Percentiles rank a stretch among this genome's conserved stretches.
phyloP scores from a whole-genome alignment of 768 basidiomycete species.

The Kwoniella sp. region DNA sequence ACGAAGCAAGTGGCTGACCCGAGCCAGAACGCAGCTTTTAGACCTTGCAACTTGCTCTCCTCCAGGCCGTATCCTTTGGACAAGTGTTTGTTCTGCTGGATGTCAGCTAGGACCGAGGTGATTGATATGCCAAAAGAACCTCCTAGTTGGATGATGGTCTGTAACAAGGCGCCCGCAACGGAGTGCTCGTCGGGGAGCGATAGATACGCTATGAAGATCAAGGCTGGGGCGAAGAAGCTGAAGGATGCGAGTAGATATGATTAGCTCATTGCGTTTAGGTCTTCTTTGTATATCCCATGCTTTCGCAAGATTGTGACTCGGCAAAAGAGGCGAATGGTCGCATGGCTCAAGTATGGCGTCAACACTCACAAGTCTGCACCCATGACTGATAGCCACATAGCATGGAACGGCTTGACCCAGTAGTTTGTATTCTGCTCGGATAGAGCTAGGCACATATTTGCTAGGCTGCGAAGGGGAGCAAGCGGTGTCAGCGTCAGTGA shows the following conservation, averaged over 20 bases:
- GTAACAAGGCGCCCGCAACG: conserved; percentile 46
- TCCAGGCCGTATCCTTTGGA: conserved; percentile 9
- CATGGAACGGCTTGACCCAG: conserved; percentile 37
- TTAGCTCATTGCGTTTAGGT: too few relatives aligned
- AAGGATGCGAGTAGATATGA: not conserved
- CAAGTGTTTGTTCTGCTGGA: conserved; percentile 24
- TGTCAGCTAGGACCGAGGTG: conserved; percentile 37
- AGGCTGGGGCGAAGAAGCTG: conserved; percentile 45
- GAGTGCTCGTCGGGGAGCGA: conserved; percentile 43
- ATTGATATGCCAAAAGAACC: conserved; percentile 47
- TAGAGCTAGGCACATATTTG: conserved; percentile 38
- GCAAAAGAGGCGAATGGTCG: too few relatives aligned
- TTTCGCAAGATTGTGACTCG: too few relatives aligned
- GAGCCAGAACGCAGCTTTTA: conserved; percentile 49
- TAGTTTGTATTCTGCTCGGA: conserved; percentile 31
- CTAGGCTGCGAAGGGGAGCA: conserved; percentile 30
- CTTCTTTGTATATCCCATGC: too few relatives aligned
- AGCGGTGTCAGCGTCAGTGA: not conserved
- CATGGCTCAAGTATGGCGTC: conserved; percentile 32
- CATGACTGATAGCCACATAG: conserved; percentile 37
- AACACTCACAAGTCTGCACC: conserved; percentile 43
- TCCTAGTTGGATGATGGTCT: conserved; percentile 46
- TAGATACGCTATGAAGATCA: conserved; percentile 43
- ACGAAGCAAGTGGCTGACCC: conserved; percentile 41
- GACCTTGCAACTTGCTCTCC: conserved; percentile 29